These are phyloP conservation scores for Peronosclerospora sorghi DNA, from an alignment of 352 stramenopile species.

Conservation along the genomic window DNA sequence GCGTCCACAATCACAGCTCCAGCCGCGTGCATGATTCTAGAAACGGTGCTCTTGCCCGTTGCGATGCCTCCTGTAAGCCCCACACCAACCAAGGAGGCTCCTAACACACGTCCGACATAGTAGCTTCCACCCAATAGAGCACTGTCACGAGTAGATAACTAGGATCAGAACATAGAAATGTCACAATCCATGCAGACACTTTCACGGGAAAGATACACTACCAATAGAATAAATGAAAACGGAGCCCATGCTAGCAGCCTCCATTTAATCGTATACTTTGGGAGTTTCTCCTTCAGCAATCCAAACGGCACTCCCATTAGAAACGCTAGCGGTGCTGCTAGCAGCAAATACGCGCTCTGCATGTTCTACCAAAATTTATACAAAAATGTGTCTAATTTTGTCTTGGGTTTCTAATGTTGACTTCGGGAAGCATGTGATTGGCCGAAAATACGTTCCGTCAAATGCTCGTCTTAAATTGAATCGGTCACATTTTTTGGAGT, in stretches of 20 bases:
- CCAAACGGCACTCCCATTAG: constrained; percentile 34
- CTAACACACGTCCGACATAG: constrained; percentile 32
- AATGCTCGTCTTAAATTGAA: too few species aligned
- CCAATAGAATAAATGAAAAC: constrained; percentile 3
- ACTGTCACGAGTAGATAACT: constrained; percentile 32
- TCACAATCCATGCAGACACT: not conserved
- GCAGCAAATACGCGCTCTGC: constrained; percentile 21
- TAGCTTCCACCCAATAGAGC: constrained; percentile 15
- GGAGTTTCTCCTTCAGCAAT: constrained; percentile 39
- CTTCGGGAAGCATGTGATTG: too few species aligned
- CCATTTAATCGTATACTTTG: constrained; percentile 30
- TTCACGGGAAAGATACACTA: not conserved
- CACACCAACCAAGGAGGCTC: constrained; percentile 53
- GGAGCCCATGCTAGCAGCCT: constrained; percentile 33
- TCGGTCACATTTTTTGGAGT: too few species aligned
- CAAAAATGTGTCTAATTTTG: too few species aligned
- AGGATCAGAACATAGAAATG: constrained; percentile 1
- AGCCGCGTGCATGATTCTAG: constrained; percentile 33
- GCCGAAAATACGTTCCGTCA: too few species aligned
- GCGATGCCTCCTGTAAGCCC: constrained; percentile 78
- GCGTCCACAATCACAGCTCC: constrained; percentile 75
- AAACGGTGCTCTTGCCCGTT: constrained; percentile 80
- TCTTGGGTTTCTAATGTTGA: too few species aligned
- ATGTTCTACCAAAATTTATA: too few species aligned
- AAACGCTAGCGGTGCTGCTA: constrained; percentile 25